Conservation (phyloP, 768 basidiomycete species). For the Suillus decipiens region DNA sequence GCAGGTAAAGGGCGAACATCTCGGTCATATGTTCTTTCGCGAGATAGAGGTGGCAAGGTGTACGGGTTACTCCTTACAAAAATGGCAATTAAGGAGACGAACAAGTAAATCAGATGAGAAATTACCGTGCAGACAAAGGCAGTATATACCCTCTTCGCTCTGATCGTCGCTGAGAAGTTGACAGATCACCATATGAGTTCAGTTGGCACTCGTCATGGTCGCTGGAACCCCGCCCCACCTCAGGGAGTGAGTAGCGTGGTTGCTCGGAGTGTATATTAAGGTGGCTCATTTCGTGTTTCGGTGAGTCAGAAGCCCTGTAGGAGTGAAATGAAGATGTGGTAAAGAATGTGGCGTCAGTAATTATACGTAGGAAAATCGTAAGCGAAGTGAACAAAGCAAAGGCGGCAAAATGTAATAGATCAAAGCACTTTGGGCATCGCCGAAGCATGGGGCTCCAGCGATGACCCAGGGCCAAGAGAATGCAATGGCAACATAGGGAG, state of each 20-base stretch:
- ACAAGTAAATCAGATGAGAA: not conserved
- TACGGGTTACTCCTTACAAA: conserved; percentile 23
- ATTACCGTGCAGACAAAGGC: conserved; percentile 16
- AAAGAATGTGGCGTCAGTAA: conserved; percentile 34
- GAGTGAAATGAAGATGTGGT: conserved; percentile 22
- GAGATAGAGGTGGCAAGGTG: conserved; percentile 34
- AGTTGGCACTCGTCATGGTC: conserved; percentile 26
- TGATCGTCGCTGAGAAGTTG: conserved; percentile 18
- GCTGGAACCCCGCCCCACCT: conserved; percentile 21
- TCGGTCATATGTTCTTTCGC: conserved; percentile 33
- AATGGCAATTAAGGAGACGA: not conserved
- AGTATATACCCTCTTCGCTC: conserved; percentile 24
- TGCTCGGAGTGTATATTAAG: conserved; percentile 17
- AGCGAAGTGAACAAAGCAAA: conserved; percentile 21
- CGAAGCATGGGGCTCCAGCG: conserved; percentile 2
- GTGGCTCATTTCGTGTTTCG: conserved; percentile 23
- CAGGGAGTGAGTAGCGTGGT: not conserved
- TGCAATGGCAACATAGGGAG: conserved; percentile 9
- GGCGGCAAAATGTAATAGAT: conserved; percentile 12
- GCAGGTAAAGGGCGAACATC: conserved; percentile 35
- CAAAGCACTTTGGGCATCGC: conserved; percentile 4
- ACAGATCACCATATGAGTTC: not conserved
- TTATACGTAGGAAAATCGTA: conserved; percentile 23
- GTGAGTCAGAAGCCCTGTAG: conserved; percentile 34
- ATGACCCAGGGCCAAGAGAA: conserved; percentile 2